Evolutionary conservation across 1,139 yeast species (phyloP), one percentile per base, ranked within the genome.

Genomic region (Chernovozyma aurita): DNA sequence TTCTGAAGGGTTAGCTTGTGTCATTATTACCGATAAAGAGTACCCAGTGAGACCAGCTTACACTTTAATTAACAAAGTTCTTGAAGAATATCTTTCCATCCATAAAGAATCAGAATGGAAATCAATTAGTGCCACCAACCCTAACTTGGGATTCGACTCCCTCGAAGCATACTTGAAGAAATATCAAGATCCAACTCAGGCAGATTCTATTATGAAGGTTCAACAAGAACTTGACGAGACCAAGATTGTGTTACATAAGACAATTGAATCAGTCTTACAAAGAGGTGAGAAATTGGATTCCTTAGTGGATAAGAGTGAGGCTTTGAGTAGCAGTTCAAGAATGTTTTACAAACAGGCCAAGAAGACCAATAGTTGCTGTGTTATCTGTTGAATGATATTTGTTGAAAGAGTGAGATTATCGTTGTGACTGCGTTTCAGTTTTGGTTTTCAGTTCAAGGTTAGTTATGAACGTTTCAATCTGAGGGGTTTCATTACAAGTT

Each of bases 41-140:
- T 92, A 92, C 61, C 98, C 98, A 2, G 90, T 86, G 16, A 77
- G 98, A 56, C 97, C 97, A n/a, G 98, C 97, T 1, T 92, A 87
- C 63, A 84, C 97, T 3, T 70, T 92, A 45, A 75, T 92, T 53
- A 92, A 90, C 73, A 92, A 88, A 66, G 69, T 92, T 17, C 72
- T 88, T 51, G 98, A 92, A 51, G 97, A 92, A 59, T 92, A 87
- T 61, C 67, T 90, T 42, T 73, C 90, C 20, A 79, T 84, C 44
- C 94, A 86, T 60, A 95, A 96, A 6, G 73, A 78, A 35, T 57
- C 62, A 24, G 79, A 81, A 44, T 90, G 97, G 95, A 61, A 61
- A 36, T 58, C 63, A 37, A 68, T 78, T 17, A 59, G 74, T 3
- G 78, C 71, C 47, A 65, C 86, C 6, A 67, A 69, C 35, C 44